phyloP scores from a whole-genome alignment of 2,329 filamentous ascomycete species.

The Rutstroemia sydowiana region DNA sequence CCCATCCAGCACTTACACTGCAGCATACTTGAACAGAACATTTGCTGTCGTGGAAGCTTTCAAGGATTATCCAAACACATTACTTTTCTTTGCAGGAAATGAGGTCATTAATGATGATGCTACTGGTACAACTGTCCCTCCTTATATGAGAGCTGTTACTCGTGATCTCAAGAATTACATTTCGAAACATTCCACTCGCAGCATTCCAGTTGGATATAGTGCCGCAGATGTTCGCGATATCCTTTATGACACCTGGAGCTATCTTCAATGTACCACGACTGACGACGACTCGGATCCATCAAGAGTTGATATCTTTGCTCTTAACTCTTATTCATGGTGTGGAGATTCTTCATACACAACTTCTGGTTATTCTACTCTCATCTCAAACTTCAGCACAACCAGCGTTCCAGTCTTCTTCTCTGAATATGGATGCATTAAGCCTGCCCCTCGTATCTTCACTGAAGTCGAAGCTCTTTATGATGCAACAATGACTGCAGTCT shows the following conservation, averaged over 20 bases:
- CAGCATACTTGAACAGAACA: constrained; percentile 55
- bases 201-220: constrained; percentile 72
- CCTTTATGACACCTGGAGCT: constrained; percentile 68
- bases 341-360: constrained; percentile 54
- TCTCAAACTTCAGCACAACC: constrained; percentile 55
- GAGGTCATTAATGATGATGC: constrained; percentile 65
- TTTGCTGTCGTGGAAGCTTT: constrained; percentile 62
- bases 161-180: constrained; percentile 79
- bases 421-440: constrained; percentile 72
- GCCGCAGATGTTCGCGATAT: constrained; percentile 70
- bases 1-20: constrained; percentile 54
- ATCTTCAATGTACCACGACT: constrained; percentile 57
- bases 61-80: constrained; percentile 58
- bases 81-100: constrained; percentile 72
- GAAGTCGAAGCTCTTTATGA: constrained; percentile 70
- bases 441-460: constrained; percentile 64
- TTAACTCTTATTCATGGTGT: constrained; percentile 74
- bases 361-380: constrained; percentile 56
- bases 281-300: constrained; percentile 51
- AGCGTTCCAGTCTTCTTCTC: constrained; percentile 76
- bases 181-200: constrained; percentile 58
- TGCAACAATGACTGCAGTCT: constrained; percentile 56
- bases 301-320: constrained; percentile 65
- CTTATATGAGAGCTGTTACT: constrained; percentile 67
- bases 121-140: constrained; percentile 53